Evolutionary conservation across 345 rosid species (phyloP), one percentile per base, ranked within the genome.

Genomic region (Syzygium aqueum): DNA sequence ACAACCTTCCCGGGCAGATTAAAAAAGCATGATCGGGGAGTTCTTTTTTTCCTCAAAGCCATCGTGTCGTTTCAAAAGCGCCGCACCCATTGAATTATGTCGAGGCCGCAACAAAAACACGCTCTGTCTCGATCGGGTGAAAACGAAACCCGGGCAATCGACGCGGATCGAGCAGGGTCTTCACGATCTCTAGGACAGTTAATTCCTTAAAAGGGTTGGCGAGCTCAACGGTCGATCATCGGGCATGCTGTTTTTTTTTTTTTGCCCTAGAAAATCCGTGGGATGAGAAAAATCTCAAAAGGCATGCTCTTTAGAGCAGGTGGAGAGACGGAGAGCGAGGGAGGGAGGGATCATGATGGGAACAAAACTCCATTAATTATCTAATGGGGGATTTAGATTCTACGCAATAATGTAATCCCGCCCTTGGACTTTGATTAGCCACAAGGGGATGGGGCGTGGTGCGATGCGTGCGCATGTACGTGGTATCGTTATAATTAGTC

Each of bases 1-100:
- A 1, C 4, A 17, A 19, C 2, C 22, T 30, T 33, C 14, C 3
- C 2, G 21, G 4, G 0, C 1, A 33, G 10, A 5, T 10, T 1
- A 17, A 52, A 67, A 33, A 17, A 17, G 2, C 0, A 33, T 5
- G 2, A 23, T 5, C 61, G 2, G 8, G 21, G 3, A 54, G 4
- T 8, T 53, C 7, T 14, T 54, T 21, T 43, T 43, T 43, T 43
- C 7, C 57, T 67, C 43, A 4, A 2, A 67, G 8, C 21, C 11
- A 30, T 30, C 7, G 5, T 23, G 3, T 2, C 2, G 3, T 30
- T 17, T 16, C 30, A 4, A 16, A 65, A 67, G 11, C 23, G 3
- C 3, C 1, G 0, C 0, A 4, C 5, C 7, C 3, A 8, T 16
- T 30, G 11, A 16, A 65, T 65, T 2, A 16, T 16, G 5, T 3